Conservation (phyloP, 2,329 filamentous ascomycete species). For the Endothia cerciana region DNA sequence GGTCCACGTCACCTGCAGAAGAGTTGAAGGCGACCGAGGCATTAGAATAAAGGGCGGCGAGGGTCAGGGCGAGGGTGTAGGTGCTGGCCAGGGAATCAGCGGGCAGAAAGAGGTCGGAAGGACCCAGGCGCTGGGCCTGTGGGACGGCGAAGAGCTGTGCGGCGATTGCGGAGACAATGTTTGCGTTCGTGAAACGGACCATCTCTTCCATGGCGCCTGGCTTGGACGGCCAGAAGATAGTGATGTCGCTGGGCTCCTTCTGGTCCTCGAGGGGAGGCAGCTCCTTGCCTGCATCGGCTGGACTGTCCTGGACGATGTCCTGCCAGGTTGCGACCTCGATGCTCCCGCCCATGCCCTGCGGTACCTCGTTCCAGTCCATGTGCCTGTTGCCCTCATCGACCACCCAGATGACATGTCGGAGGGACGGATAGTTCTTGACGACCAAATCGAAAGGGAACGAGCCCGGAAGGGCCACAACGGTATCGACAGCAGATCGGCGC, state of each 20-base stretch:
- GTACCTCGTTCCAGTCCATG: conserved; percentile 93
- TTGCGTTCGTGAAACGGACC: conserved; percentile 79
- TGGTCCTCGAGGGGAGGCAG: conserved; percentile 67
- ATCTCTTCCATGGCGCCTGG: conserved; percentile 64
- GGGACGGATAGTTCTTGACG: conserved; percentile 66
- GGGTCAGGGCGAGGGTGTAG: conserved; percentile 77
- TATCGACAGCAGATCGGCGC: conserved; percentile 73
- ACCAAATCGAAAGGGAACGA: conserved; percentile 81
- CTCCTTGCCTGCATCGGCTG: conserved; percentile 59
- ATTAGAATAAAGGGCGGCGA: conserved; percentile 84
- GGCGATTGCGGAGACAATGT: conserved; percentile 85
- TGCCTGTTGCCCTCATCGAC: conserved; percentile 88
- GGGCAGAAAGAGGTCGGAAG: conserved; percentile 81
- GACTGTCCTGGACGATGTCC: conserved; percentile 76
- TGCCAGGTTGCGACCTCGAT: conserved; percentile 92
- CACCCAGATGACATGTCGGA: conserved; percentile 87
- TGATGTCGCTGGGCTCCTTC: conserved; percentile 55
- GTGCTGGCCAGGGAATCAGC: conserved; percentile 80
- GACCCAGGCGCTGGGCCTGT: conserved; percentile 70
- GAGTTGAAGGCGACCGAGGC: conserved; percentile 87
- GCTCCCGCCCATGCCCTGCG: conserved; percentile 72
- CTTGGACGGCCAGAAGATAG: conserved; percentile 69
- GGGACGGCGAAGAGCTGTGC: conserved; percentile 79
- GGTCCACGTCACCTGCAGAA: conserved; percentile 75
- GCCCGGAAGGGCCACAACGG: conserved; percentile 82